Evolutionary conservation across 805 yeast species (phyloP).

Genomic region (Tetrapisispora nanseiensis): DNA sequence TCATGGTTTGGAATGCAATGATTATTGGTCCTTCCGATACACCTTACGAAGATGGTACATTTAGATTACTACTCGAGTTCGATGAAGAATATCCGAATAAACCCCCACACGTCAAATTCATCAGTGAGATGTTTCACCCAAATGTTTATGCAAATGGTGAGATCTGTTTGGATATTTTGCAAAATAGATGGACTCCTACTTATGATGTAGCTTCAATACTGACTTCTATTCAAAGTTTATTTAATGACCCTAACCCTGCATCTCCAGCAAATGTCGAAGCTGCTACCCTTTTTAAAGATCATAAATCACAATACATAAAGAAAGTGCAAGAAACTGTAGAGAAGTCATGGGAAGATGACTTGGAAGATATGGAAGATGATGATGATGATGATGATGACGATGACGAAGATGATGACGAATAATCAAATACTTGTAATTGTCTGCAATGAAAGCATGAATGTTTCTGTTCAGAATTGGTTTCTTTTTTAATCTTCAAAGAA

Average conservation of each 20-base stretch:
- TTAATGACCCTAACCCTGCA: constrained; percentile 92
- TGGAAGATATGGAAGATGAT: constrained; percentile 34
- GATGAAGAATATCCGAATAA: constrained; percentile 97
- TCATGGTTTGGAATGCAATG: constrained; percentile 95
- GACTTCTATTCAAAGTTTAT: constrained; percentile 82
- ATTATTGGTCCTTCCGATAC: constrained; percentile 97
- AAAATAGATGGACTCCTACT: constrained; percentile 97
- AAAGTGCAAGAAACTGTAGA: constrained; percentile 94
- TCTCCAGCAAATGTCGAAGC: constrained; percentile 98
- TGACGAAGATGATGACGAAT: background rate
- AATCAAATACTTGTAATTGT: background rate
- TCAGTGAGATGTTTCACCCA: constrained; percentile 95
- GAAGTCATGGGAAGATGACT: constrained; percentile 82
- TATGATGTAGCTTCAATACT: constrained; percentile 93
- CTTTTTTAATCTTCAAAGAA: background rate
- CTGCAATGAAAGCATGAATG: too few species aligned
- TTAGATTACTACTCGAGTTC: constrained; percentile 73
- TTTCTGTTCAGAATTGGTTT: too few species aligned
- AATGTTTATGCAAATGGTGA: constrained; percentile 95
- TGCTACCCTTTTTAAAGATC: constrained; percentile 90
- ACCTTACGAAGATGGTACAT: constrained; percentile 97
- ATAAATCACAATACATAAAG: constrained; percentile 82
- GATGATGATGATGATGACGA: constrained; percentile 31
- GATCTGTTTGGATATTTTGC: constrained; percentile 88
- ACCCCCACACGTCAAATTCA: constrained; percentile 86